Percentiles rank a stretch among this genome's conserved stretches.
phyloP scores from a whole-genome alignment of 257 asterid genomes.

The Gentiana straminea region DNA sequence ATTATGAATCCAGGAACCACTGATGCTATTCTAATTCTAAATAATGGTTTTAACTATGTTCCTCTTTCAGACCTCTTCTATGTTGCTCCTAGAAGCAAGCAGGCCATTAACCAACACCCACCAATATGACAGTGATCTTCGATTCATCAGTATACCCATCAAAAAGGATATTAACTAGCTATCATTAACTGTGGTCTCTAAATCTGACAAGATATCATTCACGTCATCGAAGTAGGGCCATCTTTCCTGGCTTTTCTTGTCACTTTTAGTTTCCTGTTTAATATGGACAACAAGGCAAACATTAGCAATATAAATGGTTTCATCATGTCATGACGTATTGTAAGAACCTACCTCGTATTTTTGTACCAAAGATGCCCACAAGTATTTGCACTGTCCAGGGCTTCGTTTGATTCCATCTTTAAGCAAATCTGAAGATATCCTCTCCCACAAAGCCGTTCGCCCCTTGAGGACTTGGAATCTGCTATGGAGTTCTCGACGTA shows the following conservation, averaged over 20 bases:
- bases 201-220: slow-evolving; percentile 8
- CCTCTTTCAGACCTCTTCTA: no score
- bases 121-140: no score
- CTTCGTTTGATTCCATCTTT: slow-evolving; percentile 60
- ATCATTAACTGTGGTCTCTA: background rate
- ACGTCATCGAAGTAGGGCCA: slow-evolving; percentile 17
- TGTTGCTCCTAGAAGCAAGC: no score
- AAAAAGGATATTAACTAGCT: no score
- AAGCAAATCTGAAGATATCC: slow-evolving; percentile 63
- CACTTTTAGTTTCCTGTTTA: slow-evolving; percentile 14
- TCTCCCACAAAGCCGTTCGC: slow-evolving; percentile 97
- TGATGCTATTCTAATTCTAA: no score
- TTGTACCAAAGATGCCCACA: slow-evolving; percentile 92
- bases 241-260: slow-evolving; percentile 5
- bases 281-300: background rate
- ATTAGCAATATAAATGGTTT: slow-evolving; percentile 1
- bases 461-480: slow-evolving; percentile 88
- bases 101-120: no score
- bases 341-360: slow-evolving; percentile 65
- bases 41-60: no score
- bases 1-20: no score
- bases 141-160: no score
- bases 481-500: slow-evolving; percentile 78
- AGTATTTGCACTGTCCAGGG: slow-evolving; percentile 91
- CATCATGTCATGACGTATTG: background rate